Base-by-base conservation (phyloP, 2,329 filamentous ascomycete species). In the Ceratocystis harringtonii region DNA sequence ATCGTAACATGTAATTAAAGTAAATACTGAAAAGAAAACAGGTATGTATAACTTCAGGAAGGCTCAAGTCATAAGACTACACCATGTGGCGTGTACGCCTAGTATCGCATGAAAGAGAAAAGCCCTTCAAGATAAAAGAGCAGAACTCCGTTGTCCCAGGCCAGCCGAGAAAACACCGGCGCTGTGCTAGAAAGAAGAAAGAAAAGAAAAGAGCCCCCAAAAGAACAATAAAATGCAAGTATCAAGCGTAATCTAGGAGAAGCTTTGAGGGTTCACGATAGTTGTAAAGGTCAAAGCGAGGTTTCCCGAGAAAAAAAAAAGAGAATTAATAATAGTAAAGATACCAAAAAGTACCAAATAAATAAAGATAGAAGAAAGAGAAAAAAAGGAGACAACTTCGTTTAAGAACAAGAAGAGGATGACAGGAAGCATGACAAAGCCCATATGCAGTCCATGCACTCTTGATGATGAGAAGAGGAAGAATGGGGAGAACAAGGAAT, bases 141-240 rank as follows among this genome's bases (percentile, higher is more conserved):
- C 8, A 61, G n/a, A 28, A 45, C 28, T 28, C 48, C n/a, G 30
- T 6, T 30, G n/a, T 62, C 12, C 22, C 19, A 44, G 41, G 36
- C 41, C 19, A 62, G 25, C 60, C 60, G 41, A 62, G 36, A 19
- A 64, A 64, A 60, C 48, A 45, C 32, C 32, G 32, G 32, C 32
- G 10, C 22, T 45, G 22, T 28, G 44, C 44, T 63, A 52, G 4
- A 17, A 63, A 63, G 5, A 28, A 44, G 2, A 62, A 25, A 10
- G 32, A 55, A 36, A 36, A 32, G 30, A 10, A 36, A 8, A 10
- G 8, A 36, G 8, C 22, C 22, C 22, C 22, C 22, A 36, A 36
- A 36, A 36, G 12, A 52, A 58, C 64, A 55, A 66, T 17, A 63
- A 61, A 62, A 22, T 22, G 19, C 43, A 43, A 36, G 52, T 60